Percentiles rank a stretch among this genome's conserved stretches.
phyloP scores from a whole-genome alignment of 305 asterid species.

The Salvia sclarea region DNA sequence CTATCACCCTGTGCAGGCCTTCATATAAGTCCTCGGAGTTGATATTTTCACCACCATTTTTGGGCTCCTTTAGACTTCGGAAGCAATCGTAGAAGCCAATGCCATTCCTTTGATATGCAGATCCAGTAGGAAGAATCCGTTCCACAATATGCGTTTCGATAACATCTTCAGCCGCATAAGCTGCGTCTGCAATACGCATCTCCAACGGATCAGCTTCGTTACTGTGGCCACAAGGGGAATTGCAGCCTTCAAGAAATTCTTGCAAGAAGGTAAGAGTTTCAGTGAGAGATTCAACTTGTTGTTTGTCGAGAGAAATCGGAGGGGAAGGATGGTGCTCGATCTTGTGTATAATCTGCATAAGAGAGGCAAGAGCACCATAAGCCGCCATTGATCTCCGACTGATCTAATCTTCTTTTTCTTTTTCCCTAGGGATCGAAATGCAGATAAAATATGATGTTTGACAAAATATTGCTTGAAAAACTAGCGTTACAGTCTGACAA shows the following conservation, averaged over 20 bases:
- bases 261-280: not conserved
- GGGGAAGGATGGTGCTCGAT: not conserved
- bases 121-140: not conserved
- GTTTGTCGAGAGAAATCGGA: not conserved
- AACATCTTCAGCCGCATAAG: constrained; percentile 17
- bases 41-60: not conserved
- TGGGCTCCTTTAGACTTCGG: not conserved
- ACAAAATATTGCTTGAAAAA: too few species aligned
- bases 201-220: constrained; percentile 19
- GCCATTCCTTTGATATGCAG: not conserved
- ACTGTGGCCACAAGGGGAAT: not conserved
- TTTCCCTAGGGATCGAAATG: too few species aligned
- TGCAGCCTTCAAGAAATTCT: not conserved
- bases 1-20: not conserved
- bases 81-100: not conserved
- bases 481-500: too few species aligned
- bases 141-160: not conserved
- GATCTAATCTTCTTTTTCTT: not conserved
- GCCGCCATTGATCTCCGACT: too few species aligned
- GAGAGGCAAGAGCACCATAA: not conserved
- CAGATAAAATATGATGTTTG: too few species aligned
- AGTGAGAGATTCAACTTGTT: not conserved
- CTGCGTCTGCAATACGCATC: constrained; percentile 6
- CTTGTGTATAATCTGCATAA: not conserved
- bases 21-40: not conserved